Evolutionary conservation across 129 eudicot genomes (phyloP).

Genomic region (Lactuca saligna): DNA sequence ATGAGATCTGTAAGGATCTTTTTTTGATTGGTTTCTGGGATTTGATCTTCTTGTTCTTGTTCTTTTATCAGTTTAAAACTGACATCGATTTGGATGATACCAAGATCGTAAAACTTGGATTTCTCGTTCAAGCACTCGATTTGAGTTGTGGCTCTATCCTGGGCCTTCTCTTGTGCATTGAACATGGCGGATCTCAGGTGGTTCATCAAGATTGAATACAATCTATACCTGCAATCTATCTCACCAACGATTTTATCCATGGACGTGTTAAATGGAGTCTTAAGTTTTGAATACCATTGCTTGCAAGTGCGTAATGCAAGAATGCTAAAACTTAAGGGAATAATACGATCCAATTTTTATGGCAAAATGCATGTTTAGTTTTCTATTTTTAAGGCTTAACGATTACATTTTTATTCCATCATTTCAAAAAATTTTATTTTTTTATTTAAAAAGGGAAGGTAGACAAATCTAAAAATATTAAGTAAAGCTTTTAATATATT

Average conservation of each 20-base stretch:
- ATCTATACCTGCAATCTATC: constrained; percentile 40
- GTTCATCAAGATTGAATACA: constrained; percentile 55
- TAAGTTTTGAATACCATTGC: constrained; percentile 6
- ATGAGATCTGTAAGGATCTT: constrained; percentile 45
- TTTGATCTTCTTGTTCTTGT: constrained; percentile 39
- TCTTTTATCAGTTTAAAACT: constrained; percentile 46
- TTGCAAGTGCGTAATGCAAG: constrained; percentile 4
- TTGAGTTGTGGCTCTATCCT: constrained; percentile 41
- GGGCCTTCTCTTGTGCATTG: constrained; percentile 55
- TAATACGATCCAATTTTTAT: constrained; percentile 19
- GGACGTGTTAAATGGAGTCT: constrained; percentile 13
- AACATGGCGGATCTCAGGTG: constrained; percentile 62
- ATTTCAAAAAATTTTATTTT: background rate
- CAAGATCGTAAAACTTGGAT: constrained; percentile 69
- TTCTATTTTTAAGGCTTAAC: background rate
- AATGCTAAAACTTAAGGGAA: background rate
- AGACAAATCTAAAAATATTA: no score
- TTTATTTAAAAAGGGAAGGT: no score
- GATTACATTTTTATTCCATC: background rate
- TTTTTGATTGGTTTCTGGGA: constrained; percentile 36
- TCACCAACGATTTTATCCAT: constrained; percentile 51
- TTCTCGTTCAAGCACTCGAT: constrained; percentile 51
- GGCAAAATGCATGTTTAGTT: constrained; percentile 12
- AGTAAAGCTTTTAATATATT: no score
- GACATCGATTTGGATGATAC: constrained; percentile 57